Evolutionary conservation across 306 rosid genomes (phyloP).

Genomic region (Prunus dulcis): DNA sequence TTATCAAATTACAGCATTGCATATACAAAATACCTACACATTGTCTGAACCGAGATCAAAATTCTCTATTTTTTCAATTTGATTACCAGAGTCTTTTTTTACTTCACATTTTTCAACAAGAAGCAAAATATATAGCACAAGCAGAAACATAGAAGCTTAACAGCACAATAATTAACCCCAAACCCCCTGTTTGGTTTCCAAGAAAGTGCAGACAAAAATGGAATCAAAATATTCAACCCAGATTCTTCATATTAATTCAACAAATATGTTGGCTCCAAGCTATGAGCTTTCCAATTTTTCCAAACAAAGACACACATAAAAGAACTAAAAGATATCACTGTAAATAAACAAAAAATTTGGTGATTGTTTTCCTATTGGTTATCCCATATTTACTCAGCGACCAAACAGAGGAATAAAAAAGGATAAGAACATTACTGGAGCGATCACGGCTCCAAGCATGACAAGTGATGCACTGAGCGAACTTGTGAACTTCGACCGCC

Average conservation of each 20-base stretch:
- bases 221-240: slow-evolving; percentile 14
- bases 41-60: background rate
- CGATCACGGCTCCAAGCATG: slow-evolving; percentile 94
- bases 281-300: background rate
- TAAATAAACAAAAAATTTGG: background rate
- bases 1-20: background rate
- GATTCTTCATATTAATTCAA: slow-evolving; percentile 4
- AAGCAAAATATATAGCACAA: background rate
- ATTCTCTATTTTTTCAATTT: background rate
- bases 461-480: slow-evolving; percentile 82
- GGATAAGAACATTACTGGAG: slow-evolving; percentile 51
- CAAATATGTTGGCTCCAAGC: background rate
- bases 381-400: slow-evolving; percentile 11
- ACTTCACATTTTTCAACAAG: background rate
- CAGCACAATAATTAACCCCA: slow-evolving; percentile 1
- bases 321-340: background rate
- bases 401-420: slow-evolving; percentile 7
- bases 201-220: background rate
- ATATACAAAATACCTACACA: background rate
- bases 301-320: background rate
- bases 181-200: slow-evolving; percentile 1
- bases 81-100: background rate
- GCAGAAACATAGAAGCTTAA: background rate
- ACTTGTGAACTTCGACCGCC: slow-evolving; percentile 64
- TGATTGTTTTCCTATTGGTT: background rate